Base-by-base conservation (phyloP, 139 green algal genomes). In the Dunaliella primolecta region DNA sequence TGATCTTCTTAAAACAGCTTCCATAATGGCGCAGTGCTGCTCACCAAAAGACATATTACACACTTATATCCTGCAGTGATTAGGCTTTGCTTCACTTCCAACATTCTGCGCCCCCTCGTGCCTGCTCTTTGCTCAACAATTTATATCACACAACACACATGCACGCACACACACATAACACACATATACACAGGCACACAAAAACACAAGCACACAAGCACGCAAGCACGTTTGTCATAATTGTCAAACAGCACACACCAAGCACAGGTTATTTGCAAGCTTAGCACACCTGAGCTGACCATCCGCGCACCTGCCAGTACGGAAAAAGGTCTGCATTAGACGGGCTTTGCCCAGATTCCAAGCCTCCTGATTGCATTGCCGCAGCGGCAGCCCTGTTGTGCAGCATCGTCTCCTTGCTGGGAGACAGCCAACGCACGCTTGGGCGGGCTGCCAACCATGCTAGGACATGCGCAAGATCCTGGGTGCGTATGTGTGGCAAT, bases 251-350 rank as follows among this genome's bases (percentile, higher is more conserved):
- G n/a, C n/a, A n/a, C n/a, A 20, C 72, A 33, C 72, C 72, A 32
- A 78, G 72, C 72, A 97, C 81, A 30, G n/a, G n/a, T n/a, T n/a
- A n/a, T n/a, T n/a, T n/a, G n/a, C n/a, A n/a, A n/a, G n/a, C n/a
- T n/a, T n/a, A n/a, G n/a, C n/a, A n/a, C n/a, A n/a, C n/a, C n/a
- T n/a, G n/a, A n/a, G n/a, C n/a, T n/a, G n/a, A n/a, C n/a, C n/a
- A n/a, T n/a, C n/a, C n/a, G n/a, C 96, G 94, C 0, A 91, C 94
- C 1, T 80, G 78, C 95, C 95, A 98, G 2, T 98, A 81, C 0
- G 92, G 91, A 84, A 96, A 93, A n/a, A 84, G 35, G 0, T 36
- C 80, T 31, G 36, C 20, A 1, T 80, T 72, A 37, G 2, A 11
- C 56, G 38, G 25, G 30, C 32, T 57, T 37, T 81, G 32, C 36